A percentile compares a stretch with the other conserved stretches of the same genome.
These are phyloP conservation scores for Sicyos baderoa DNA, from an alignment of 306 rosid species.

Conservation along the genomic window DNA sequence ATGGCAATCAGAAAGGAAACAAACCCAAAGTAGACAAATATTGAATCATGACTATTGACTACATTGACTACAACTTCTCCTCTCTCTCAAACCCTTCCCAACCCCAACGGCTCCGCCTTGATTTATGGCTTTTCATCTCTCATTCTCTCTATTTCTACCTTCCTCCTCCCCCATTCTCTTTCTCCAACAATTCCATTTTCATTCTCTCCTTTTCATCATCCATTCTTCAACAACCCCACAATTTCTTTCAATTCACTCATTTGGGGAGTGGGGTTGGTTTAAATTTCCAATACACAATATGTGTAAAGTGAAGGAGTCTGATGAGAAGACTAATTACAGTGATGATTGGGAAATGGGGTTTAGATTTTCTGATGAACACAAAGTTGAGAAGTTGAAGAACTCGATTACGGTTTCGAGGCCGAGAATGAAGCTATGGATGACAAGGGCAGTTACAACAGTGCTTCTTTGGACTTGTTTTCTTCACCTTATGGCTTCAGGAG, in stretches of 20 bases:
- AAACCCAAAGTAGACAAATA: not conserved
- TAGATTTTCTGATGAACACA: conserved; percentile 36
- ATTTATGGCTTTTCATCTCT: conserved; percentile 6
- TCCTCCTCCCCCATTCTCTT: no score
- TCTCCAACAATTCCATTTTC: not conserved
- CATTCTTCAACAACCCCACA: not conserved
- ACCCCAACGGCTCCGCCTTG: not conserved
- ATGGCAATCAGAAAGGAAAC: not conserved
- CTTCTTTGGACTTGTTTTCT: conserved; percentile 62
- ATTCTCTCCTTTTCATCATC: not conserved
- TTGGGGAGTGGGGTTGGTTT: conserved; percentile 19
- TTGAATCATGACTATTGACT: no score
- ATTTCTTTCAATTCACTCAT: not conserved
- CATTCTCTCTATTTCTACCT: not conserved
- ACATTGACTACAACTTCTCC: not conserved
- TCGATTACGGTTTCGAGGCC: conserved; percentile 32
- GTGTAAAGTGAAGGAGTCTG: conserved; percentile 30
- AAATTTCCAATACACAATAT: conserved; percentile 31
- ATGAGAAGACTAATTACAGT: conserved; percentile 25
- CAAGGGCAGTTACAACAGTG: conserved; percentile 54
- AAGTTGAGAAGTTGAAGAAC: conserved; percentile 46
- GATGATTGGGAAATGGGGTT: conserved; percentile 49
- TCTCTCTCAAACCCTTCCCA: conserved; percentile 9
- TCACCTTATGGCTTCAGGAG: conserved; percentile 62
- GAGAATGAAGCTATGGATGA: conserved; percentile 58